Base-by-base conservation (phyloP, 805 yeast species). In the Metschnikowia noctiluminum region DNA sequence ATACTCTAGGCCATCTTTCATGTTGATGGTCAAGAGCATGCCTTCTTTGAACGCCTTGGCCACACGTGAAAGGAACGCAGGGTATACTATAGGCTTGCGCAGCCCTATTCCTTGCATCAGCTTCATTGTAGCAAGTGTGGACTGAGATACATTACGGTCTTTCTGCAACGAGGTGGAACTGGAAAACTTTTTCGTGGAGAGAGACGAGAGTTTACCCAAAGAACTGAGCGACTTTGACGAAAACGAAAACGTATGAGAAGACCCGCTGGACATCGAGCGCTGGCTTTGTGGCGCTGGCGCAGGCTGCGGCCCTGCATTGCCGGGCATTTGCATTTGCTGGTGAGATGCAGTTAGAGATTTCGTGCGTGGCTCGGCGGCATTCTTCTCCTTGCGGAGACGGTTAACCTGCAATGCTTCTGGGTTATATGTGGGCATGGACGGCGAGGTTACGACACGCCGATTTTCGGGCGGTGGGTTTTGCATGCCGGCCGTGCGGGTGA, bases 1-100 rank as follows among this genome's bases (percentile, higher is more conserved):
- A 67, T 90, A 92, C 53, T 89, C 86, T 57, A 91, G 77, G 14
- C 96, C 97, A 69, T 91, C 92, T 62, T 92, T 94, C 62, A 85
- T 86, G 54, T 88, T 82, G 51, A 89, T 89, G 2, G 90, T 87
- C 12, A 87, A 63, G 21, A 80, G 80, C 30, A 90, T 77, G 21
- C 82, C 71, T 51, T 85, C 88, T 54, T 82, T 80, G 66, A 92
- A 89, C 26, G 81, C 78, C 21, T 76, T 78, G 0, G 97, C 96
- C 14, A 94, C 98, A 43, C 82, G 76, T 5, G 97, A 89, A 15
- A 94, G 70, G 60, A 89, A 59, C 0, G 99, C 98, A 1, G 98
- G 97, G 64, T 94, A 90, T 2, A 90, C 91, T 15, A 78, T 71
- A 7, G 96, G 95, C 48, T 79, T 76, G 46, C 70, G 70, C 6